Evolutionary conservation across 2,329 filamentous ascomycete genomes (phyloP), one percentile per base, ranked within the genome.

Genomic region (Botrytis porri): DNA sequence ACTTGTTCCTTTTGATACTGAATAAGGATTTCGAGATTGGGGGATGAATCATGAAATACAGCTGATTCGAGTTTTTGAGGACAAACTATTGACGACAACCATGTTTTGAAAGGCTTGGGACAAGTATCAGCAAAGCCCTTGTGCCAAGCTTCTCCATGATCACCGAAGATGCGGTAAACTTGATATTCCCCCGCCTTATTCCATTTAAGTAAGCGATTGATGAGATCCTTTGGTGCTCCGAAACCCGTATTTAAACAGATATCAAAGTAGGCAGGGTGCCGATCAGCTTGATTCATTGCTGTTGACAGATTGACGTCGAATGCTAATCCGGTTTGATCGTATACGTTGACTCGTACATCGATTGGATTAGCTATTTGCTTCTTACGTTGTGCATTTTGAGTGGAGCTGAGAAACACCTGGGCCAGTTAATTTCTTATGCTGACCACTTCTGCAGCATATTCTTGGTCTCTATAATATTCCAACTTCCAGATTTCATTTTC

Each of bases 401-500:
- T n/a, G 12, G 25, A n/a, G 25, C 48, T 3, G 48, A n/a, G 48
- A 51, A 51, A 51, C 12, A 51, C 14, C 12, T 51, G 2, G 2
- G 25, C 25, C 25, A 51, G 48, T 51, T n/a, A 12, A 51, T 51
- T 51, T 14, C 48, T 51, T n/a, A 51, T 51, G 48, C 48, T 16
- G 16, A 51, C 25, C 48, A 51, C 48, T 12, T 12, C 48, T 51
- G 4, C 48, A 51, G 0, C 10, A n/a, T 51, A 51, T 51, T 51
- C 48, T 16, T 5, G 48, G 25, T 51, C 25, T n/a, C 48, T n/a
- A n/a, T 51, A 16, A 16, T 6, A 1, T 51, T 51, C 4, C 16
- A 51, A 51, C 2, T 0, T 7, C 4, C 5, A 1, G 25, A 51
- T 14, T 5, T n/a, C 22, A 10, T 14, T 5, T 14, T 5, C 1